Percentiles rank a stretch among this genome's conserved stretches.
Evolutionary conservation across 1,284 basidiomycete genomes (phyloP).

Genomic region (Papiliotrema terrestris): DNA sequence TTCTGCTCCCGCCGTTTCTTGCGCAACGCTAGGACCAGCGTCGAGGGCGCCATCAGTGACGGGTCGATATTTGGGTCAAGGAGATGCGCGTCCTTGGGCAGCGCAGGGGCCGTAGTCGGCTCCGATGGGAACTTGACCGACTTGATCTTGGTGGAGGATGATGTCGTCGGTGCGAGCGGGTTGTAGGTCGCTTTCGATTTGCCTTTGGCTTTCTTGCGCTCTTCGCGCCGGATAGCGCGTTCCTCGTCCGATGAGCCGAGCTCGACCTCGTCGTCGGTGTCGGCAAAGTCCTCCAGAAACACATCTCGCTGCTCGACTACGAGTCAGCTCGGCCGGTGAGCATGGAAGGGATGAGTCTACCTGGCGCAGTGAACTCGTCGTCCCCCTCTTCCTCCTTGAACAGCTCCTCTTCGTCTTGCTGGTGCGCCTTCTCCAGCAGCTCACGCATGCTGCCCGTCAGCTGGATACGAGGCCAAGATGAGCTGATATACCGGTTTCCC

Average conservation of each 20-base stretch:
- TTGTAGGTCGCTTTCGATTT: constrained; percentile 35
- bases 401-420: constrained; percentile 41
- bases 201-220: constrained; percentile 37
- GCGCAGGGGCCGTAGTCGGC: constrained; percentile 1
- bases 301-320: constrained; percentile 39
- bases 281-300: constrained; percentile 46
- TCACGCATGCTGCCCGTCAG: constrained; percentile 38
- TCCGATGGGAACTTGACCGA: constrained; percentile 3
- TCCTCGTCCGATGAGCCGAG: constrained; percentile 42
- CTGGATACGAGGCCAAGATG: neutral
- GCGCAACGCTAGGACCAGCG: constrained; percentile 38
- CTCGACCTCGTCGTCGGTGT: constrained; percentile 44
- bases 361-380: constrained; percentile 43
- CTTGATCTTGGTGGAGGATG: constrained; percentile 7
- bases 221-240: constrained; percentile 26
- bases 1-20: constrained; percentile 38
- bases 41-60: constrained; percentile 40
- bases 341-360: constrained; percentile 12
- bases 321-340: constrained; percentile 1
- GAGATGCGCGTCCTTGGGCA: constrained; percentile 7
- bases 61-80: constrained; percentile 33
- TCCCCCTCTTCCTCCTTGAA: constrained; percentile 44
- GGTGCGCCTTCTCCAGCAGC: constrained; percentile 45
- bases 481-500: constrained; percentile 40
- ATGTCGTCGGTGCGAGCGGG: constrained; percentile 16